These are phyloP conservation scores for Monilinia fructicola DNA, from an alignment of 2,329 filamentous ascomycete genomes.

Conservation along the genomic window DNA sequence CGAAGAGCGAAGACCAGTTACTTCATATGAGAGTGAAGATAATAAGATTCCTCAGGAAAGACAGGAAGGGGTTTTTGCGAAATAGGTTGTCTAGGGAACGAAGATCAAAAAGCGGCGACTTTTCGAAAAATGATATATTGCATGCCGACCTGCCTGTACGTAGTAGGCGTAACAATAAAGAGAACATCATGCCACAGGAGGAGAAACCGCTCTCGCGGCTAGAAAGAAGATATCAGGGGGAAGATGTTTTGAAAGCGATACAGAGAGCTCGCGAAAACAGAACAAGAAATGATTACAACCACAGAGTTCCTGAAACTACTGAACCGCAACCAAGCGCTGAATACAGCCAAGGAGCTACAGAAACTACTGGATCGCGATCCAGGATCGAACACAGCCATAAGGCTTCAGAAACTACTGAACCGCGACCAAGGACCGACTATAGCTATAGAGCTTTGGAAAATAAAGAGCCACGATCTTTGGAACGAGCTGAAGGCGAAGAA, in stretches of 20 bases:
- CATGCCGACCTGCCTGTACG: constrained; percentile 6
- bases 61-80: constrained; percentile 12
- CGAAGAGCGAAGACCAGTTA: constrained; percentile 16
- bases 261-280: constrained; percentile 20
- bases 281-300: constrained; percentile 17
- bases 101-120: constrained; percentile 20
- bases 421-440: neutral
- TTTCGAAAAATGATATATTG: neutral
- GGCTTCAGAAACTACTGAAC: neutral
- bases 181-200: constrained; percentile 7
- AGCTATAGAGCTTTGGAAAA: neutral
- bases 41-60: constrained; percentile 11
- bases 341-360: neutral
- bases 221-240: constrained; percentile 26
- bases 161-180: constrained; percentile 9
- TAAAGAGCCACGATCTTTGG: constrained; percentile 13
- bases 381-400: neutral
- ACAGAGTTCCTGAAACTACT: neutral
- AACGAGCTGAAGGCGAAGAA: constrained; percentile 13
- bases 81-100: constrained; percentile 10
- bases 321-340: neutral
- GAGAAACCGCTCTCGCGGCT: constrained; percentile 18
- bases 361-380: neutral
- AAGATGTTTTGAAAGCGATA: constrained; percentile 15
- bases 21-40: constrained; percentile 16